phyloP scores from a whole-genome alignment of 2,329 filamentous ascomycete genomes.

The Neophaeococcomyces mojaviensis region DNA sequence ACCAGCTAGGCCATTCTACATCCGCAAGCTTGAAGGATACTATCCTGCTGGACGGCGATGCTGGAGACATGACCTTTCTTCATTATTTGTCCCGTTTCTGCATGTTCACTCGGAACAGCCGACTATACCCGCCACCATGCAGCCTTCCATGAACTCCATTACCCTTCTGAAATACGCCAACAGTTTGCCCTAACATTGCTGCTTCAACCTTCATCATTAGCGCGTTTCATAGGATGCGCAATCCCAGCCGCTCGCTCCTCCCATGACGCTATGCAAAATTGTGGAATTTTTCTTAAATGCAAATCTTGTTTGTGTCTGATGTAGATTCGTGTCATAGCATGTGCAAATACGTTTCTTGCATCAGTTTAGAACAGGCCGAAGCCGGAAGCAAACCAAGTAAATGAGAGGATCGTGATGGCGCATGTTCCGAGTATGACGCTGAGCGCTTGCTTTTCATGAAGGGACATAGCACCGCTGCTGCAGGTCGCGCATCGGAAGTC shows the following conservation, averaged over 20 bases:
- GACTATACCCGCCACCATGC: no score
- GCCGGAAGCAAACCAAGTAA: conserved; percentile 45
- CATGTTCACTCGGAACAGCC: no score
- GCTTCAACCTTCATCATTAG: neutral
- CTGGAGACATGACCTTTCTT: no score
- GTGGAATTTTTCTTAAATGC: neutral
- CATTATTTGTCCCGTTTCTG: neutral
- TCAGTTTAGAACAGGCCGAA: conserved; percentile 28
- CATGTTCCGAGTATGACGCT: conserved; percentile 50
- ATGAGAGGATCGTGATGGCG: conserved; percentile 50
- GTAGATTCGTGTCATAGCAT: neutral
- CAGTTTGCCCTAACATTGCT: neutral
- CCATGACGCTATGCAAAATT: conserved; percentile 8
- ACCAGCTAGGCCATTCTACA: no score
- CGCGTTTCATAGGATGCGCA: neutral
- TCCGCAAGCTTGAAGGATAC: no score
- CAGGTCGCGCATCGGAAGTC: conserved; percentile 53
- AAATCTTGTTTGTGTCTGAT: neutral
- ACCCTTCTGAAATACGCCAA: neutral
- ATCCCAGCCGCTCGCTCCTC: neutral
- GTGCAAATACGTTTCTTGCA: neutral
- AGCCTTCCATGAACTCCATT: no score
- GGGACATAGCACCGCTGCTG: conserved; percentile 43
- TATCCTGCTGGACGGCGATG: no score
- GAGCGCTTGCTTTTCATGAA: conserved; percentile 48